phyloP scores from a whole-genome alignment of 73 alveolate genomes.

The Paramecium sexaurelia region DNA sequence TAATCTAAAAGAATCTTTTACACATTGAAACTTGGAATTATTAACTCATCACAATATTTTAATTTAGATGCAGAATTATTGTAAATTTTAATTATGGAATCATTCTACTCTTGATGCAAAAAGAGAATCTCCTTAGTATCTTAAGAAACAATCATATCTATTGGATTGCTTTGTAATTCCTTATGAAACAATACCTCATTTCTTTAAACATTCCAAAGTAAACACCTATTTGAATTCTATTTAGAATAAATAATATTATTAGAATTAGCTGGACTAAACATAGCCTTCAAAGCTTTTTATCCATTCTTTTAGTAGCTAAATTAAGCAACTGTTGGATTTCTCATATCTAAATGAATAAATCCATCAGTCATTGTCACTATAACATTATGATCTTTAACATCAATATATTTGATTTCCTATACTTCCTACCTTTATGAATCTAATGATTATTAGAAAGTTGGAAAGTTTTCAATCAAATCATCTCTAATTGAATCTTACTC shows the following conservation, averaged over 20 bases:
- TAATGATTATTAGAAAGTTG: background rate
- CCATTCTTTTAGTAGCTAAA: background rate
- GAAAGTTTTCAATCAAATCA: background rate
- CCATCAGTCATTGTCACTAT: background rate
- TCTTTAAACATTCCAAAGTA: conserved; percentile 10
- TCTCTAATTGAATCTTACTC: background rate
- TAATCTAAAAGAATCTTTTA: background rate
- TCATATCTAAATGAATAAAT: conserved; percentile 46
- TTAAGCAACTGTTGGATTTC: background rate
- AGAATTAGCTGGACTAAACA: background rate
- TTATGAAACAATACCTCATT: background rate
- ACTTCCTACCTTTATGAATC: background rate
- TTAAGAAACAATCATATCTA: background rate
- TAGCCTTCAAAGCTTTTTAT: background rate
- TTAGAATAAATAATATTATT: background rate
- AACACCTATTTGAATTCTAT: background rate
- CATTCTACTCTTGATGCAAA: background rate
- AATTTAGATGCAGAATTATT: background rate
- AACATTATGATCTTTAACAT: conserved; percentile 11
- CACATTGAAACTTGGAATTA: background rate
- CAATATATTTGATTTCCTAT: background rate
- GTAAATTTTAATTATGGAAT: conserved; percentile 24
- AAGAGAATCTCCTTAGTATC: background rate
- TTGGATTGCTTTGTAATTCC: background rate
- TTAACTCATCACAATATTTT: conserved; percentile 25